Conservation (phyloP, 2,329 filamentous ascomycete species). For the Diplodia scrobiculata region DNA sequence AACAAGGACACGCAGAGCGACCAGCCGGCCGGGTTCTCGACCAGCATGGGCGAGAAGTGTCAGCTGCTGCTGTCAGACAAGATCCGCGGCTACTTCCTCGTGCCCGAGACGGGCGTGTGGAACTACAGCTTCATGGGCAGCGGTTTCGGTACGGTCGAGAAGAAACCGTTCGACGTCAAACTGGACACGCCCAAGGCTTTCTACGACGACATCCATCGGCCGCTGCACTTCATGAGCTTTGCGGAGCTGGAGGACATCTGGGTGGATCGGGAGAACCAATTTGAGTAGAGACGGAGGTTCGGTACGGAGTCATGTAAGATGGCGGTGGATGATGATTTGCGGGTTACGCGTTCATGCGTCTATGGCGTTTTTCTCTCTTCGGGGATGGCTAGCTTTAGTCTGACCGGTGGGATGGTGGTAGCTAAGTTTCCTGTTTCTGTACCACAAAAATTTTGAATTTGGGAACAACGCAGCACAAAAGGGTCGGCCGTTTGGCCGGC, state of each 20-base stretch:
- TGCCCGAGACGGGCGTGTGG: slow-evolving; percentile 87
- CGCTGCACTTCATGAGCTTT: slow-evolving; percentile 95
- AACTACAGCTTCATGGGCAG: slow-evolving; percentile 99
- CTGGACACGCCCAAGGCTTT: slow-evolving; percentile 86
- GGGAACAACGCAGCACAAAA: not conserved
- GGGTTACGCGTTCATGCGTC: not conserved
- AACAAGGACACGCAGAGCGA: slow-evolving; percentile 93
- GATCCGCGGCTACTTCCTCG: slow-evolving; percentile 93
- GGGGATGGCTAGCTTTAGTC: not conserved
- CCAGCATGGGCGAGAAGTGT: slow-evolving; percentile 90
- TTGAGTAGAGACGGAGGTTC: slow-evolving; percentile 62
- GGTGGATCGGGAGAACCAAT: slow-evolving; percentile 90
- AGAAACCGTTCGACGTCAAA: slow-evolving; percentile 87
- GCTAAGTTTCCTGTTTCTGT: not conserved
- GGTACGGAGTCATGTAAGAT: not conserved
- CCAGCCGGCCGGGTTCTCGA: slow-evolving; percentile 90
- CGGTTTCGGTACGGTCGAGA: slow-evolving; percentile 82
- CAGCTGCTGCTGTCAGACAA: slow-evolving; percentile 91
- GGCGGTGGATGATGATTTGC: not conserved
- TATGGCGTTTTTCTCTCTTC: not conserved
- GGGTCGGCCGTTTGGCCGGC: not conserved
- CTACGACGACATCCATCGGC: slow-evolving; percentile 89
- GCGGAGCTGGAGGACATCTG: slow-evolving; percentile 95
- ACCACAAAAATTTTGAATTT: not conserved
- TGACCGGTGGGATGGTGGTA: not conserved